A percentile compares a stretch with the other conserved stretches of the same genome.
These are phyloP conservation scores for Umbilicus rupestris DNA, from an alignment of 164 flowering plant genomes.

Conservation along the genomic window DNA sequence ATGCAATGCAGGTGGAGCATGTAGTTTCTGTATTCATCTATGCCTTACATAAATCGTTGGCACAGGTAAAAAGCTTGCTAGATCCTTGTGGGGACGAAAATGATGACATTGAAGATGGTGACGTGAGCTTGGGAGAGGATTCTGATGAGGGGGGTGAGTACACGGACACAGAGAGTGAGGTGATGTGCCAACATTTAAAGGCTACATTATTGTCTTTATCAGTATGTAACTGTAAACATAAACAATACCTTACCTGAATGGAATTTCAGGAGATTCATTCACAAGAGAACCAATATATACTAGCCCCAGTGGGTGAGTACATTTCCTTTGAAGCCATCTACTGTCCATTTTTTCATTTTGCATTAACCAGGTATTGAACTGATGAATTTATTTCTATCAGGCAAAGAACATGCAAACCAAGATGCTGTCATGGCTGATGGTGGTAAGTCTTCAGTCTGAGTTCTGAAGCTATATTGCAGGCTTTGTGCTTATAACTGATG, in stretches of 20 bases:
- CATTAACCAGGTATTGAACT: neutral
- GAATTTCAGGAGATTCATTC: slow-evolving; percentile 42
- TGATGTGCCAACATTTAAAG: slow-evolving; percentile 14
- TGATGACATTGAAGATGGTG: slow-evolving; percentile 48
- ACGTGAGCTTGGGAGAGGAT: slow-evolving; percentile 62
- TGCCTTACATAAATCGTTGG: slow-evolving; percentile 1
- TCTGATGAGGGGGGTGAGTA: slow-evolving; percentile 39
- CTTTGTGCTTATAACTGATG: neutral
- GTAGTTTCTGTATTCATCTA: neutral
- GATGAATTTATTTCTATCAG: slow-evolving; percentile 2
- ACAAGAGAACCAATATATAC: slow-evolving; percentile 47
- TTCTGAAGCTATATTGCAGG: neutral
- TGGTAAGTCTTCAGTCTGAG: slow-evolving; percentile 26
- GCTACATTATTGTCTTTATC: too few species aligned
- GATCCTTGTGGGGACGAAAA: slow-evolving; percentile 97
- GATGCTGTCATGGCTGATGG: slow-evolving; percentile 36
- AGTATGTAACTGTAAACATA: neutral
- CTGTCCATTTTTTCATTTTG: neutral
- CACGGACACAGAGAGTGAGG: slow-evolving; percentile 74
- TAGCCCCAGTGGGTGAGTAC: slow-evolving; percentile 57
- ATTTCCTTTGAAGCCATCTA: neutral
- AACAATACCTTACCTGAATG: neutral
- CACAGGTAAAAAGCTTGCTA: slow-evolving; percentile 84
- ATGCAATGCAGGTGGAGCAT: neutral
- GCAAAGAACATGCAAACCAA: slow-evolving; percentile 35